Percentiles rank a stretch among this genome's conserved stretches.
These are phyloP conservation scores for Pseudogymnoascus sp. DNA, from an alignment of 2,329 filamentous ascomycete species.

Conservation along the genomic window DNA sequence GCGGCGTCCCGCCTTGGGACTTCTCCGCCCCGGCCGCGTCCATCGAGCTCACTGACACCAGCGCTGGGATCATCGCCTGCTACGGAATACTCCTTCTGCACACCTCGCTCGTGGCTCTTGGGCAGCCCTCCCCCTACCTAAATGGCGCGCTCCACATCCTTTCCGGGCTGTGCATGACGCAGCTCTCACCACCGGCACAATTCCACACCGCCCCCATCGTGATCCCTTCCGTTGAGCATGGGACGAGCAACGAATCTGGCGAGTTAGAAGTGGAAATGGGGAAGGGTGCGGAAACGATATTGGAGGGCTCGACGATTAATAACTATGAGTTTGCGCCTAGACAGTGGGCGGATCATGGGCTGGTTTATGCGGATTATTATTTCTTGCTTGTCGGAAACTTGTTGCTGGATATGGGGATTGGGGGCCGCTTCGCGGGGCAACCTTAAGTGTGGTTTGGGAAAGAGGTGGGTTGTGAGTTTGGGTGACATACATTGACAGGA, in stretches of 20 bases:
- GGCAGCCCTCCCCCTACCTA: conserved; percentile 23
- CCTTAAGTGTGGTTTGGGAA: neutral
- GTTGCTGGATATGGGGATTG: conserved; percentile 27
- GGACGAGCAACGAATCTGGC: conserved; percentile 12
- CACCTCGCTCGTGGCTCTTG: conserved; percentile 18
- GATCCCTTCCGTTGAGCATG: conserved; percentile 22
- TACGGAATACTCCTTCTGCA: conserved; percentile 34
- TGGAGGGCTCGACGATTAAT: conserved; percentile 39
- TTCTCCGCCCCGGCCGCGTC: conserved; percentile 32
- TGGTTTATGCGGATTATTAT: conserved; percentile 43
- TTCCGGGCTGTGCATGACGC: conserved; percentile 18
- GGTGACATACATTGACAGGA: neutral
- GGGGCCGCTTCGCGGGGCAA: neutral
- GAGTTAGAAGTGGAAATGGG: conserved; percentile 20
- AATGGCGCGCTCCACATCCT: conserved; percentile 23
- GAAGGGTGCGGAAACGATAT: conserved; percentile 33
- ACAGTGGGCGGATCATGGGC: conserved; percentile 36
- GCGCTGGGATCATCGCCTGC: conserved; percentile 31
- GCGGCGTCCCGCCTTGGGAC: conserved; percentile 40
- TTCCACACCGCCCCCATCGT: conserved; percentile 12
- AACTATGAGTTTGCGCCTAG: conserved; percentile 37
- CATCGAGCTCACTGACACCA: conserved; percentile 29
- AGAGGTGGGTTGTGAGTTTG: neutral
- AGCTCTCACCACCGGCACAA: conserved; percentile 20
- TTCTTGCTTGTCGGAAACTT: conserved; percentile 39